Evolutionary conservation across 139 green algal species (phyloP).

Genomic region (Coelastrella sp.): DNA sequence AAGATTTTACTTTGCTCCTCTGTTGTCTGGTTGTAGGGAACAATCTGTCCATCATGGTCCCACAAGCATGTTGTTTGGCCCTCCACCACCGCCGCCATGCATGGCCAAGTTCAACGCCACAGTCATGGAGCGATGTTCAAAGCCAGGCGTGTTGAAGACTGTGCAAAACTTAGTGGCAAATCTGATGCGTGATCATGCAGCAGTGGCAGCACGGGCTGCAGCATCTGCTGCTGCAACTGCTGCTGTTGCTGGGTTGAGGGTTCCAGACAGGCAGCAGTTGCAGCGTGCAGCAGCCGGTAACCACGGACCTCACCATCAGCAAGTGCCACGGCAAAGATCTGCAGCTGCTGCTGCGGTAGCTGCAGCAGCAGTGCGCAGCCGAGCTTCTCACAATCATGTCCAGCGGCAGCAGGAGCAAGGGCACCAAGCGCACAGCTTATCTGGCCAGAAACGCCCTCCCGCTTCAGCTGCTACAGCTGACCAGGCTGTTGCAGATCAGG

Average conservation of each 20-base stretch:
- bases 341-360: background rate
- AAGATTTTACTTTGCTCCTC: too few species aligned
- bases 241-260: background rate
- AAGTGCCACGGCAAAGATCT: background rate
- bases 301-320: background rate
- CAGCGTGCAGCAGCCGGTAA: background rate
- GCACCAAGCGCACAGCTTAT: background rate
- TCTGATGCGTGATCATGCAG: background rate
- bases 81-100: background rate
- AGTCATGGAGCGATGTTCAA: background rate
- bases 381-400: background rate
- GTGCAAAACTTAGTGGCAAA: background rate
- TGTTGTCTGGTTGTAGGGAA: too few species aligned
- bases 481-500: background rate
- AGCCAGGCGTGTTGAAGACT: background rate
- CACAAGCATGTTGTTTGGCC: background rate
- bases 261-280: background rate
- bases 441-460: background rate
- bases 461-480: background rate
- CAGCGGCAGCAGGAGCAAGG: background rate
- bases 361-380: background rate
- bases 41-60: background rate
- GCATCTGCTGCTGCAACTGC: background rate
- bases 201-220: background rate
- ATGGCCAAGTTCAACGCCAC: conserved; percentile 5